Conservation (phyloP, 2,329 filamentous ascomycete genomes). For the Epichloe baconii region DNA sequence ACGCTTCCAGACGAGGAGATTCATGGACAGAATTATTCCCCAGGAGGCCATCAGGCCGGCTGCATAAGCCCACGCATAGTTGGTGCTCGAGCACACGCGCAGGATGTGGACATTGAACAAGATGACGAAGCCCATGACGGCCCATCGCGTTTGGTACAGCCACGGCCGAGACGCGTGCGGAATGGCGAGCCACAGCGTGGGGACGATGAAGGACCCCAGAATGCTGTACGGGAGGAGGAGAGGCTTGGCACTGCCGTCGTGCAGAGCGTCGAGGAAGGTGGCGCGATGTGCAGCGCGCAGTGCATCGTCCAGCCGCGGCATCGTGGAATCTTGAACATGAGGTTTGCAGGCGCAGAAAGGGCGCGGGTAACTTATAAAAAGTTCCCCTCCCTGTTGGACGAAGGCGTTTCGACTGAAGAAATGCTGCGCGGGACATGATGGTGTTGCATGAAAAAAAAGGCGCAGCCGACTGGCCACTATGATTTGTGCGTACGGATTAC, state of each 20-base stretch:
- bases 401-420: no score
- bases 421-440: no score
- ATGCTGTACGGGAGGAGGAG: constrained; percentile 40
- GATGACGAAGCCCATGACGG: constrained; percentile 31
- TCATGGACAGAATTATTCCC: constrained; percentile 35
- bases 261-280: constrained; percentile 22
- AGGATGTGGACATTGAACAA: constrained; percentile 31
- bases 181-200: constrained; percentile 41
- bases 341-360: no score
- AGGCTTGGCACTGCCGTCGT: constrained; percentile 29
- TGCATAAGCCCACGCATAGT: constrained; percentile 36
- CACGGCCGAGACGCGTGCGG: constrained; percentile 37
- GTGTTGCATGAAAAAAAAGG: no score
- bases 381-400: no score
- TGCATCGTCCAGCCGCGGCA: constrained; percentile 13
- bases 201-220: constrained; percentile 33
- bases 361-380: no score
- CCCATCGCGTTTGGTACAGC: constrained; percentile 36
- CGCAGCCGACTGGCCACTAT: no score
- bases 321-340: not conserved
- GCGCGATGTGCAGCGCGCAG: constrained; percentile 21
- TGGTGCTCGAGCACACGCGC: constrained; percentile 32
- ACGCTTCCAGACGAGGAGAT: constrained; percentile 38
- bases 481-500: no score
- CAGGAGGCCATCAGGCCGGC: constrained; percentile 37